Conservation (phyloP, 345 rosid species). For the Stellera chamaejasme region DNA sequence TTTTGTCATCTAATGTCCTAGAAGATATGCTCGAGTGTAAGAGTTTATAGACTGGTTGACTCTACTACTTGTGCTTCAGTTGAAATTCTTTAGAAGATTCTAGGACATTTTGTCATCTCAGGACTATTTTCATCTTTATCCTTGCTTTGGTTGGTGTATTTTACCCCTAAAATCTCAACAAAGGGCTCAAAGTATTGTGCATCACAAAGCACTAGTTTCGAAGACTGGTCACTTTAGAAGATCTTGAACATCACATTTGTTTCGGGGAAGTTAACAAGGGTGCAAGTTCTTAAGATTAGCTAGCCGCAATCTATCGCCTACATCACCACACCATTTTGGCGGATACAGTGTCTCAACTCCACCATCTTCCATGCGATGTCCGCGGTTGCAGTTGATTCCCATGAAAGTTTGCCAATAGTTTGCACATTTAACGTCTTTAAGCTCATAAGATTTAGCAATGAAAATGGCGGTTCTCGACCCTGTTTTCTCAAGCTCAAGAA, state of each 20-base stretch:
- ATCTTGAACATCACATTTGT: constrained; percentile 11
- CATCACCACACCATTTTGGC: constrained; percentile 13
- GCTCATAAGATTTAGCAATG: constrained; percentile 7
- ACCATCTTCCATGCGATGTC: constrained; percentile 11
- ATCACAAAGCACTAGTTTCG: constrained; percentile 14
- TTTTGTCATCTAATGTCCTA: too few species aligned
- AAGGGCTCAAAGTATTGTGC: constrained; percentile 8
- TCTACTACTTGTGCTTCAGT: too few species aligned
- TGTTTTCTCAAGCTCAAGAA: constrained; percentile 15
- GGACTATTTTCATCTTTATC: too few species aligned
- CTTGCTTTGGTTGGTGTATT: too few species aligned
- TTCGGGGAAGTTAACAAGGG: constrained; percentile 13
- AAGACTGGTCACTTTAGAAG: constrained; percentile 9
- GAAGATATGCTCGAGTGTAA: too few species aligned
- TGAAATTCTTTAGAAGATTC: too few species aligned
- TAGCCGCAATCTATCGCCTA: constrained; percentile 1
- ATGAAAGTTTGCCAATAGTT: constrained; percentile 11
- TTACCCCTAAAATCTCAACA: constrained; percentile 12
- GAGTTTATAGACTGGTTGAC: too few species aligned
- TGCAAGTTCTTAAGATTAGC: constrained; percentile 11
- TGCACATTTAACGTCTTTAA: constrained; percentile 12
- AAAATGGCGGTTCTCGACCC: constrained; percentile 7
- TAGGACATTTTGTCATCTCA: too few species aligned
- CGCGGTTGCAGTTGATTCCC: constrained; percentile 16
- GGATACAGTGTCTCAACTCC: constrained; percentile 14